Evolutionary conservation across 441 rosid genomes (phyloP), one percentile per base, ranked within the genome.

Genomic region (Gossypium schwendimanii): DNA sequence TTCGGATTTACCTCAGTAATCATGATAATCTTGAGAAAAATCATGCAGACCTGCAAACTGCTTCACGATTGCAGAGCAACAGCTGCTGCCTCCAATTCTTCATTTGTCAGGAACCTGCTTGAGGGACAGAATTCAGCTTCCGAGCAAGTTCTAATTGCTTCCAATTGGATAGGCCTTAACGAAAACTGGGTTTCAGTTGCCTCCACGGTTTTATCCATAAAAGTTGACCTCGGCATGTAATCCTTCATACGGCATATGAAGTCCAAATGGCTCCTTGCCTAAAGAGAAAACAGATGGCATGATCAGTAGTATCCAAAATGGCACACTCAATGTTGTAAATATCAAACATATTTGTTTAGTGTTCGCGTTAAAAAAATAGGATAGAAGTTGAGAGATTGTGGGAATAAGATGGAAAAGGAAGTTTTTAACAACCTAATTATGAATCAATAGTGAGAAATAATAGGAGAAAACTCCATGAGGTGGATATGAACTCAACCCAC

Each of bases 251-350:
- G 74, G 79, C 96, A 90, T 20, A 88, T 74, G 58, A 88, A 92
- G 33, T 92, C 90, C 62, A 75, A 57, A 69, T 92, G 97, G 50
- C 74, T 84, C 77, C 97, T 85, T 77, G 84, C 86, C 97, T 90
- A 70, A 54, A 66, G 6, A 28, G 63, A 63, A 20, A 18, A 39
- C 31, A 5, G 70, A 55, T 17, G 3, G 14, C 41, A 41, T 8
- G 36, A 44, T 44, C 15, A 69, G 54, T 44, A 54, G n/a, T 26
- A 28, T 6, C 26, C 26, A 36, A 44, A 64, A 45, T 44, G 69
- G 36, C 55, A 44, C 20, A 65, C 0, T 8, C 20, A 12, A 11
- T 31, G 23, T 36, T 23, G 66, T 61, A 61, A 33, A 63, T 0
- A 9, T 17, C 3, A 6, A 21, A 18, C 36, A 68, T 1, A 49